These are phyloP conservation scores for Circinella minor DNA, from an alignment of 371 early-diverging fungal species.

Conservation along the genomic window DNA sequence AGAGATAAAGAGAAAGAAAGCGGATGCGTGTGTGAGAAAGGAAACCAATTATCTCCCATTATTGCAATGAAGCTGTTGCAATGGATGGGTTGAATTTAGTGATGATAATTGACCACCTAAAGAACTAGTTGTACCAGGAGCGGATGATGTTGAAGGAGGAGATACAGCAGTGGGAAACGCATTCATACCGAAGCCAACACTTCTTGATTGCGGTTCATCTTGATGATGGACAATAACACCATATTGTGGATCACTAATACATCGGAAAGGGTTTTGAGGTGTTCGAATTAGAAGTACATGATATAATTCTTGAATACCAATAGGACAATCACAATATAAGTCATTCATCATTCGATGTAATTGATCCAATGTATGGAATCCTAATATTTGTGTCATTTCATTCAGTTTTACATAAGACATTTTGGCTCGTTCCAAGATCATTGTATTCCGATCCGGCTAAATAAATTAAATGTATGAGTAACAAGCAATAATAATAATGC, in stretches of 20 bases:
- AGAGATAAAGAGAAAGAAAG: not conserved
- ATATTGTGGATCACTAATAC: slow-evolving; percentile 29
- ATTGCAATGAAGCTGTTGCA: slow-evolving; percentile 10
- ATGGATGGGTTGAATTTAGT: not conserved
- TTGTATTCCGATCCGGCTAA: slow-evolving; percentile 30
- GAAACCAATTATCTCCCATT: slow-evolving; percentile 9
- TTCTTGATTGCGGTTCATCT: slow-evolving; percentile 3
- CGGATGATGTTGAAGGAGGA: not conserved
- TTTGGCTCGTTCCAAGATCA: slow-evolving; percentile 30
- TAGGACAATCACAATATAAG: slow-evolving; percentile 24
- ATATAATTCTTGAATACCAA: slow-evolving; percentile 32
- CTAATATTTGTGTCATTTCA: slow-evolving; percentile 15
- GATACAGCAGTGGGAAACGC: not conserved
- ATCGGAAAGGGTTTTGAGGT: slow-evolving; percentile 23
- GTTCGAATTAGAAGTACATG: slow-evolving; percentile 18
- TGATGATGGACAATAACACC: slow-evolving; percentile 28
- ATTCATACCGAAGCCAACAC: not conserved
- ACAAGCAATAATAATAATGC: not conserved
- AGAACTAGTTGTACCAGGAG: not conserved
- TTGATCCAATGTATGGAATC: slow-evolving; percentile 31
- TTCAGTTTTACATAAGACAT: slow-evolving; percentile 29
- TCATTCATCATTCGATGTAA: slow-evolving; percentile 35
- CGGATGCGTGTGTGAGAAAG: not conserved
- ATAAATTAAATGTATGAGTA: not conserved
- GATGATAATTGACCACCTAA: not conserved